phyloP scores from a whole-genome alignment of 257 asterid species.

The Ophiorrhiza pumila region DNA sequence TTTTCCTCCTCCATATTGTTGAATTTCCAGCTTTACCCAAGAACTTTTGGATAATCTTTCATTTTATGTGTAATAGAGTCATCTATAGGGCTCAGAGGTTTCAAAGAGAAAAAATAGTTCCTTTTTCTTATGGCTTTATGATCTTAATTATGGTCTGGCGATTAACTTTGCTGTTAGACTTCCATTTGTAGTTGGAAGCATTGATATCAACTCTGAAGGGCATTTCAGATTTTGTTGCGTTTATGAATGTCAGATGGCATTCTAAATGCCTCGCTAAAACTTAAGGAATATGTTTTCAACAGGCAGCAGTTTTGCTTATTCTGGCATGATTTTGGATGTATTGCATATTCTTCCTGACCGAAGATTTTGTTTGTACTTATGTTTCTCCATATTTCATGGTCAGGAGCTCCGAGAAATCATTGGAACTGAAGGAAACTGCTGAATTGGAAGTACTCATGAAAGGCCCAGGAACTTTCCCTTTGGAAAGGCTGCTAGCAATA shows the following conservation, averaged over 20 bases:
- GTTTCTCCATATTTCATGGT: slow-evolving; percentile 1
- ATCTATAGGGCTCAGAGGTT: not conserved
- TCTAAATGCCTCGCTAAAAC: not conserved
- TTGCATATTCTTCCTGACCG: not conserved
- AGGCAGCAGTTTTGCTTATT: too few relatives aligned
- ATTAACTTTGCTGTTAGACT: not conserved
- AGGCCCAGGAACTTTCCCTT: slow-evolving; percentile 94
- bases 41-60: not conserved
- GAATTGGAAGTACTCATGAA: slow-evolving; percentile 82
- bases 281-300: not conserved
- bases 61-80: not conserved
- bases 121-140: not conserved
- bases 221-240: not conserved
- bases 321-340: not conserved
- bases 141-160: not conserved
- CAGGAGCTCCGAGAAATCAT: slow-evolving; percentile 79
- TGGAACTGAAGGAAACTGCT: slow-evolving; percentile 69
- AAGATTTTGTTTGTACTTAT: not conserved
- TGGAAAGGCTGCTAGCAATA: slow-evolving; percentile 88
- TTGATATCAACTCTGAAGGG: not conserved
- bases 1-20: not conserved
- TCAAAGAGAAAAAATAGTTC: not conserved
- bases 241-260: not conserved
- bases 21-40: not conserved
- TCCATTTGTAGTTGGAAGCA: not conserved